Base-by-base conservation (phyloP, 1,284 basidiomycete genomes). In the Abortiporus biennis region DNA sequence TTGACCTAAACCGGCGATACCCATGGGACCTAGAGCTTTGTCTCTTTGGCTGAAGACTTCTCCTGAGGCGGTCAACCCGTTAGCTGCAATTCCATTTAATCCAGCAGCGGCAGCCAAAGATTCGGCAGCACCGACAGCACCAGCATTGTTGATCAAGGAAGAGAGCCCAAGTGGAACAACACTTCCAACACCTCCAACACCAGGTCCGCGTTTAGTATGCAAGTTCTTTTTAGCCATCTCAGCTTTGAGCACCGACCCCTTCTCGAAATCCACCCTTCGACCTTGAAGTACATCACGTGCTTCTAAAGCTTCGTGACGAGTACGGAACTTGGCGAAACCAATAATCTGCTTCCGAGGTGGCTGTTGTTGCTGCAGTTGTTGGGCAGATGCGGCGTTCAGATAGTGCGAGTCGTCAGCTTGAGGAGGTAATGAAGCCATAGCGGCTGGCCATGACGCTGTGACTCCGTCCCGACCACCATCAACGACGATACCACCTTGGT, bases 161-260 rank as follows among this genome's bases (percentile, higher is more conserved):
- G 47, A 55, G 17, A 57, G 49, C 19, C 54, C 49, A 12, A 67
- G 61, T 1, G 58, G 55, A n/a, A n/a, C n/a, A 16, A 60, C 25
- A 29, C 46, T n/a, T 55, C 54, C 6, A 64, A 59, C 19, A 60
- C 55, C n/a, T 4, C 56, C 65, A 9, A 78, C 77, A n/a, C 86
- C 85, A 19, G 87, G 82, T 0, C 87, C 88, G 31, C 91, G 73
- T 66, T 93, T 94, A 17, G 92, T 96, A 61, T 99, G 95, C 35
- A 99, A 64, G 58, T 99, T 98, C 78, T 99, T 99, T 80, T 99
- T 99, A 29, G 95, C 95, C 92, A 99, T 97, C 67, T 99, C 96
- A 13, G 95, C 95, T 64, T 98, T 99, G 40, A 99, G 66, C 1
- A 95, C 86, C 5, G 89, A 85, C 6, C 93, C 93, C 53, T 92